Conservation (phyloP, 2,329 filamentous ascomycete genomes). For the Scytalidium lignicola region DNA sequence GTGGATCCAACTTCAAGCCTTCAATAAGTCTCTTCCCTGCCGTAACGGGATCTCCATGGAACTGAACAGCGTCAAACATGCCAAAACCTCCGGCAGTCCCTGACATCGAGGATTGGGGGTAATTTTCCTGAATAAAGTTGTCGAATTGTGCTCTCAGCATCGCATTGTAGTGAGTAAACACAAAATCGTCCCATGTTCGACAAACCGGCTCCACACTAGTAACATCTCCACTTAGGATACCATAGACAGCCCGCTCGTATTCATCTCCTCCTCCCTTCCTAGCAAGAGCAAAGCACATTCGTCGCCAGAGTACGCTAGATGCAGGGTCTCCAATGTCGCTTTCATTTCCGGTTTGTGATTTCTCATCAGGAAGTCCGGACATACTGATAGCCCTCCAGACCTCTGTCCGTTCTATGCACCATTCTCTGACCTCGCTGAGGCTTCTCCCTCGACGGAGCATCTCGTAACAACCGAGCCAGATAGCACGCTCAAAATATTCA, state of each 20-base stretch:
- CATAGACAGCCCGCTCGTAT: slow-evolving; percentile 87
- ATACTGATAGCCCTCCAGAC: slow-evolving; percentile 84
- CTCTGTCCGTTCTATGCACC: slow-evolving; percentile 82
- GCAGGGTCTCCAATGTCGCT: slow-evolving; percentile 39
- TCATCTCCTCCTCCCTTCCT: slow-evolving; percentile 65
- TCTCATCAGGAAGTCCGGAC: slow-evolving; percentile 62
- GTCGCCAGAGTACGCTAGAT: slow-evolving; percentile 64
- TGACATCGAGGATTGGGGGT: slow-evolving; percentile 48
- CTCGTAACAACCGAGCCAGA: slow-evolving; percentile 93
- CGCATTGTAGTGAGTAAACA: slow-evolving; percentile 87
- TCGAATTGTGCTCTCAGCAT: slow-evolving; percentile 77
- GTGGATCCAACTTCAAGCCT: slow-evolving; percentile 50
- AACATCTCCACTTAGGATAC: slow-evolving; percentile 80
- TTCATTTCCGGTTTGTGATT: slow-evolving; percentile 35
- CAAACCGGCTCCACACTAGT: slow-evolving; percentile 72
- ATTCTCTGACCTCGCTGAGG: slow-evolving; percentile 70
- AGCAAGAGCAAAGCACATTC: slow-evolving; percentile 68
- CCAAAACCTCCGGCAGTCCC: slow-evolving; percentile 54
- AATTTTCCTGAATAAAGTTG: slow-evolving; percentile 54
- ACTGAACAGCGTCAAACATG: slow-evolving; percentile 59
- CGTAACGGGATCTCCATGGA: slow-evolving; percentile 50
- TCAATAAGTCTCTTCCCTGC: slow-evolving; percentile 56
- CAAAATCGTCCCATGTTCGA: slow-evolving; percentile 75
- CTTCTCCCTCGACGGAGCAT: slow-evolving; percentile 80
- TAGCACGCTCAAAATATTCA: slow-evolving; percentile 80